Conservation (phyloP, 1,139 yeast genomes). For the Kodamaea sp. region DNA sequence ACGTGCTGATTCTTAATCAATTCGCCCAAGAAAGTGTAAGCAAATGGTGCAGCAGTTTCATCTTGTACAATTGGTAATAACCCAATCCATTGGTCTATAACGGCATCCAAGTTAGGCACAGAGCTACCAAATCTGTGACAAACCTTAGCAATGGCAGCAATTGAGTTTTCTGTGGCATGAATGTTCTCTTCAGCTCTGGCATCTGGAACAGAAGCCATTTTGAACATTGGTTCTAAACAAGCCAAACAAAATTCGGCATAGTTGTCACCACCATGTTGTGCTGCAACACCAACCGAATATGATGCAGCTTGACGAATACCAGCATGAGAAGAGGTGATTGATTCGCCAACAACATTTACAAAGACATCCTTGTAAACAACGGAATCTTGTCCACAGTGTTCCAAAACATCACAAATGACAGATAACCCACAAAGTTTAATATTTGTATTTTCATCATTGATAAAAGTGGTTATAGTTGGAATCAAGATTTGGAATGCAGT, state of each 20-base stretch:
- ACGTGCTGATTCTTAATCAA: constrained; percentile 70
- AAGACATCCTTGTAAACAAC: constrained; percentile 62
- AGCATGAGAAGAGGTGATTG: constrained; percentile 65
- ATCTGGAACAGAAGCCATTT: constrained; percentile 76
- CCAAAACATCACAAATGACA: constrained; percentile 75
- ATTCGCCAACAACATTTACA: constrained; percentile 57
- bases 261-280: constrained; percentile 67
- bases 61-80: constrained; percentile 81
- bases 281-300: constrained; percentile 80
- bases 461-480: constrained; percentile 52
- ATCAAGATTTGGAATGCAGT: constrained; percentile 59
- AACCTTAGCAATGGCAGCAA: constrained; percentile 81
- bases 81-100: constrained; percentile 73
- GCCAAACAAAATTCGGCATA: constrained; percentile 65
- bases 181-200: constrained; percentile 81
- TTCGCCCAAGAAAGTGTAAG: constrained; percentile 72
- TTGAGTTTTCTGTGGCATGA: constrained; percentile 82
- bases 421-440: constrained; percentile 77
- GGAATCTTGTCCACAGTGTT: constrained; percentile 70
- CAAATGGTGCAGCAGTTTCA: constrained; percentile 86
- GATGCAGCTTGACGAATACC: constrained; percentile 86
- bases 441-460: constrained; percentile 64
- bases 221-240: constrained; percentile 69
- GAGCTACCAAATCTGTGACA: constrained; percentile 53
- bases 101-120: constrained; percentile 59